Conservation (phyloP, 2,329 filamentous ascomycete genomes). For the Neonectria sp. region DNA sequence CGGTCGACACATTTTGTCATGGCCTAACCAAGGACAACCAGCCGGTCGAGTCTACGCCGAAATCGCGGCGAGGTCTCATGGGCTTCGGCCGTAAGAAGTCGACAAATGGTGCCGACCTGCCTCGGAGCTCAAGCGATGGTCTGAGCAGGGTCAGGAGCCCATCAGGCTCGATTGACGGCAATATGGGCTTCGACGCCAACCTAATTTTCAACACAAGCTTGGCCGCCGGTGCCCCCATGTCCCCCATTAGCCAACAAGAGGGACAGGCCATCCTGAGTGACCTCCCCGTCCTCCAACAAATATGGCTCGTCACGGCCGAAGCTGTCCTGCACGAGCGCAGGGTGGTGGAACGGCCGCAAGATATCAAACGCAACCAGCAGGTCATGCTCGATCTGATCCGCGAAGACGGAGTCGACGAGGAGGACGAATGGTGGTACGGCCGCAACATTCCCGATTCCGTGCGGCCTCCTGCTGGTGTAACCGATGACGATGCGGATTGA, state of each 20-base stretch:
- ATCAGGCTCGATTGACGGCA: conserved; percentile 50
- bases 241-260: conserved; percentile 65
- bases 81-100: conserved; percentile 73
- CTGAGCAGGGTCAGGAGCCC: conserved; percentile 45
- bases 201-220: conserved; percentile 73
- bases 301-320: conserved; percentile 76
- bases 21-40: conserved; percentile 61
- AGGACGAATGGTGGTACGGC: conserved; percentile 76
- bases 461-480: conserved; percentile 63
- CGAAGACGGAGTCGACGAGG: conserved; percentile 71
- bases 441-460: conserved; percentile 68
- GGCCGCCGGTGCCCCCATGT: conserved; percentile 75
- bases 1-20: conserved; percentile 74
- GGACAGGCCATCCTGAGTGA: conserved; percentile 67
- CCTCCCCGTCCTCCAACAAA: conserved; percentile 70
- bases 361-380: conserved; percentile 75
- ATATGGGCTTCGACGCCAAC: conserved; percentile 53
- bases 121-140: conserved; percentile 45
- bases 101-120: conserved; percentile 49
- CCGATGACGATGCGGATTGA: conserved; percentile 66
- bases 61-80: conserved; percentile 67
- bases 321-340: conserved; percentile 72
- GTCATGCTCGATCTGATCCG: conserved; percentile 76
- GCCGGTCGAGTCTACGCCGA: conserved; percentile 58
- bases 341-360: conserved; percentile 70